Conservation (phyloP, 2,329 filamentous ascomycete genomes). For the Penicillium rolfsii region DNA sequence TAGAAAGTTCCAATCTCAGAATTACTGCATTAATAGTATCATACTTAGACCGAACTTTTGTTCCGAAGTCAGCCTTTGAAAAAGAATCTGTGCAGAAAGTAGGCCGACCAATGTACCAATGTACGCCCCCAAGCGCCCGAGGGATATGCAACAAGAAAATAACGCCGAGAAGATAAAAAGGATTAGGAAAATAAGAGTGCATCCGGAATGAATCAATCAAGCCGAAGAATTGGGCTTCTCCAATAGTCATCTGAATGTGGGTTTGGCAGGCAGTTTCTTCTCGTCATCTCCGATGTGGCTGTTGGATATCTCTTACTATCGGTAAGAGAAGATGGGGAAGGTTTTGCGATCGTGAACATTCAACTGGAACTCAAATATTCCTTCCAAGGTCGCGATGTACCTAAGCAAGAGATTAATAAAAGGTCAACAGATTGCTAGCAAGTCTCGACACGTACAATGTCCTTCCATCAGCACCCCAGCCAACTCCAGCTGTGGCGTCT, state of each 20-base stretch:
- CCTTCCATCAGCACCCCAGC: conserved; percentile 52
- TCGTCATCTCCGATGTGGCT: background rate
- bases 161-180: conserved; percentile 4
- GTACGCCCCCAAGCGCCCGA: conserved; percentile 27
- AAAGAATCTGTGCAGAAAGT: conserved; percentile 14
- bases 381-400: conserved; percentile 53
- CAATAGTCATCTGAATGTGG: background rate
- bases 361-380: conserved; percentile 53
- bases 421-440: background rate
- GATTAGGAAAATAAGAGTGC: background rate
- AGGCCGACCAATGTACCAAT: conserved; percentile 13
- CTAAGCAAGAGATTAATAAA: conserved; percentile 32
- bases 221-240: background rate
- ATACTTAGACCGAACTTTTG: conserved; percentile 23
- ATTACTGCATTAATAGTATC: conserved; percentile 15
- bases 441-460: conserved; percentile 47
- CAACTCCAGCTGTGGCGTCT: conserved; percentile 52
- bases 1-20: background rate
- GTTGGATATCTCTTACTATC: conserved; percentile 15
- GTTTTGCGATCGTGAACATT: conserved; percentile 53
- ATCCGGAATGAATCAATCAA: background rate
- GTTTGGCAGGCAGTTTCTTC: background rate
- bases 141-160: conserved; percentile 25
- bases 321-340: conserved; percentile 49
- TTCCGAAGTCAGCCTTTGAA: conserved; percentile 23